Conservation (phyloP, 441 rosid species). For the Pelargonium australe region DNA sequence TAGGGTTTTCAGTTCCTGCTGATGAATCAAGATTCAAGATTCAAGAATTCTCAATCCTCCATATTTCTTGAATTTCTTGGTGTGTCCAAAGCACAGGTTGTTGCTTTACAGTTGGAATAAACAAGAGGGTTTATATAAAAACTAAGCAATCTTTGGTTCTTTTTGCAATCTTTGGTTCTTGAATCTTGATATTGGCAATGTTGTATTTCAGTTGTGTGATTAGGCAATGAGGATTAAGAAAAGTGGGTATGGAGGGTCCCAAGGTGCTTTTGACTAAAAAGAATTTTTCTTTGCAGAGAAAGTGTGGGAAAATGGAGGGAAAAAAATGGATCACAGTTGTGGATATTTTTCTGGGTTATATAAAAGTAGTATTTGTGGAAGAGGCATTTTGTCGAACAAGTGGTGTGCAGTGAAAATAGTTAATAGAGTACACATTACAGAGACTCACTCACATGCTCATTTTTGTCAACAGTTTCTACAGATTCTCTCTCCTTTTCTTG, state of each 20-base stretch:
- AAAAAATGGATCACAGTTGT: neutral
- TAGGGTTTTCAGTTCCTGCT: neutral
- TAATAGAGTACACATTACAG: neutral
- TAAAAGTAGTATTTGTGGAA: neutral
- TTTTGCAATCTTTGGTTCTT: too few relatives aligned
- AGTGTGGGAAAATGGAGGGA: conserved; percentile 2
- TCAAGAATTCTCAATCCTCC: too few relatives aligned
- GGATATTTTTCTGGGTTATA: neutral
- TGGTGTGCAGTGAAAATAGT: neutral
- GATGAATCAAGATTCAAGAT: too few relatives aligned
- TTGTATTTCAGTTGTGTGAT: conserved; percentile 9
- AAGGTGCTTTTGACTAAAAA: conserved; percentile 36
- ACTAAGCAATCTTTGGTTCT: too few relatives aligned
- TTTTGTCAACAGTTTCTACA: neutral
- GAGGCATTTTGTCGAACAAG: neutral
- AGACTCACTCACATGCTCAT: neutral
- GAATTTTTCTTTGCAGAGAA: conserved; percentile 14
- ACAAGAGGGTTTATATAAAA: conserved; percentile 7
- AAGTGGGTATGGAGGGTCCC: conserved; percentile 36
- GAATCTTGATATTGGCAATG: neutral
- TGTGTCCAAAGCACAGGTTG: too few relatives aligned
- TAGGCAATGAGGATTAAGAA: conserved; percentile 19
- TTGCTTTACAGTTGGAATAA: neutral
- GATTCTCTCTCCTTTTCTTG: neutral
- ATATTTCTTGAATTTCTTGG: conserved; percentile 6